These are phyloP conservation scores for Crepidotus variabilis DNA, from an alignment of 768 basidiomycete genomes.

Conservation along the genomic window DNA sequence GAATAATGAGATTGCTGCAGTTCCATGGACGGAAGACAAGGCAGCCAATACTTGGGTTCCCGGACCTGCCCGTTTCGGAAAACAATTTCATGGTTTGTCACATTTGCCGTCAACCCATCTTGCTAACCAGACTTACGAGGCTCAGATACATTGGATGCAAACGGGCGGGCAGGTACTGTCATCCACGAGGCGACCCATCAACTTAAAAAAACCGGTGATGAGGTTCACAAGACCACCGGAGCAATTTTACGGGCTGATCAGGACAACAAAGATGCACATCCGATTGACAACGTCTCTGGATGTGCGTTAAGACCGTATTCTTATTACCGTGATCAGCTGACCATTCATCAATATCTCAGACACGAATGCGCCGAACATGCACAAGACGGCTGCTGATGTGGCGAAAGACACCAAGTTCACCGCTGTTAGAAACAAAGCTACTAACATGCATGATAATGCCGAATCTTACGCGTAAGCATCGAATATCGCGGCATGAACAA, in stretches of 20 bases:
- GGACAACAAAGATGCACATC: background rate
- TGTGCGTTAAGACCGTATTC: background rate
- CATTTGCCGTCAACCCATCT: background rate
- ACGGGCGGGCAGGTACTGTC: background rate
- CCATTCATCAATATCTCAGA: background rate
- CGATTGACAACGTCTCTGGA: background rate
- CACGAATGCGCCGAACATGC: background rate
- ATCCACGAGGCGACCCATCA: constrained; percentile 8
- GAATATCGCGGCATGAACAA: too few species aligned
- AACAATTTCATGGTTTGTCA: background rate
- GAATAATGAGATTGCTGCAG: background rate
- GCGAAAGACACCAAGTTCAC: background rate
- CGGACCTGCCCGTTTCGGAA: background rate
- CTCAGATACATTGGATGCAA: background rate
- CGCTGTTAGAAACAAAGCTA: background rate
- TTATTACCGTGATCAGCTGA: background rate
- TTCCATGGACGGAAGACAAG: background rate
- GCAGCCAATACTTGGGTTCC: background rate
- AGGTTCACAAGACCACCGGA: background rate
- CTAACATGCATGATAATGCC: constrained; percentile 2
- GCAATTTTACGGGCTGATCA: background rate
- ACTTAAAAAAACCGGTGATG: constrained; percentile 2
- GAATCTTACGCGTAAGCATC: constrained; percentile 5
- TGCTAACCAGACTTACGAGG: background rate
- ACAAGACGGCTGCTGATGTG: background rate